phyloP scores from a whole-genome alignment of 257 asterid species.

The Solanum chiquidenum region DNA sequence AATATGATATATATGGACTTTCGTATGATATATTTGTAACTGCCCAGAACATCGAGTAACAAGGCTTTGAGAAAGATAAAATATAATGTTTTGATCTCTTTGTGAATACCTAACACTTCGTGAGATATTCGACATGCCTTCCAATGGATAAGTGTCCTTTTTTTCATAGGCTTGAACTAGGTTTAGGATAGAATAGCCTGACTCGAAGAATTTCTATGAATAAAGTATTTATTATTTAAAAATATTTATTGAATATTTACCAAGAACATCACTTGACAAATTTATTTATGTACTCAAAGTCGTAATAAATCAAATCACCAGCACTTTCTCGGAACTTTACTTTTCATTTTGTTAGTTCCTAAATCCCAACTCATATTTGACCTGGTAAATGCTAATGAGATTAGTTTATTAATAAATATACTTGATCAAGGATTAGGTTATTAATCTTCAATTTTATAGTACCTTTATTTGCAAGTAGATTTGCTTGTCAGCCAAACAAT shows the following conservation, averaged over 20 bases:
- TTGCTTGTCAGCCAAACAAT: background rate
- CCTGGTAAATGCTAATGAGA: background rate
- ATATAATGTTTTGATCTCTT: too few relatives aligned
- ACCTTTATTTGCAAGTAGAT: background rate
- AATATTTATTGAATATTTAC: background rate
- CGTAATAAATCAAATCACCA: background rate
- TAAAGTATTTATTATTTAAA: background rate
- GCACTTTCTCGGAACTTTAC: background rate
- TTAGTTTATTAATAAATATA: background rate
- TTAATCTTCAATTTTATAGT: background rate
- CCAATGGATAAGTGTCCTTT: too few relatives aligned
- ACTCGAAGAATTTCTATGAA: too few relatives aligned
- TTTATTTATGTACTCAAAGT: background rate
- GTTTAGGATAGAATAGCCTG: too few relatives aligned
- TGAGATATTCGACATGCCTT: too few relatives aligned
- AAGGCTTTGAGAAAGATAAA: too few relatives aligned
- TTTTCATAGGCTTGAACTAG: too few relatives aligned
- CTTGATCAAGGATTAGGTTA: background rate
- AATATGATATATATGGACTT: too few relatives aligned
- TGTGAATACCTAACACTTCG: too few relatives aligned
- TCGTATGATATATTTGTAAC: too few relatives aligned
- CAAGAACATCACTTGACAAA: background rate
- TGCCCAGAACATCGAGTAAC: too few relatives aligned
- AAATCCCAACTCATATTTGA: background rate
- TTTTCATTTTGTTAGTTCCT: background rate